phyloP scores from a whole-genome alignment of 2,329 filamentous ascomycete species.

The Alternaria sp. region DNA sequence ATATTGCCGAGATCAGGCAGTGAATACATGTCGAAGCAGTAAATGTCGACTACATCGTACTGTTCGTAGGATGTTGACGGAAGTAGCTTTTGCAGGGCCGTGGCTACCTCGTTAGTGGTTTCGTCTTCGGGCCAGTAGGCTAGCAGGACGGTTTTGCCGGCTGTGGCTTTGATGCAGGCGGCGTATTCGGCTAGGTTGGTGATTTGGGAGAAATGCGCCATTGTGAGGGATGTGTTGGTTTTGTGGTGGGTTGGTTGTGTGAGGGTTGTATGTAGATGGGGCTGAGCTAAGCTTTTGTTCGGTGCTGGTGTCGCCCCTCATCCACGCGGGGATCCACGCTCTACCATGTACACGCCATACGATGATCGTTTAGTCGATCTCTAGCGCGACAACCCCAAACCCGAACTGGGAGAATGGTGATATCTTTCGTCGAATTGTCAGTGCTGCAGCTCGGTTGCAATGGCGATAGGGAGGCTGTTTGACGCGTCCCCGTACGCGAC shows the following conservation, averaged over 20 bases:
- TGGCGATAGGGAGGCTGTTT: background rate
- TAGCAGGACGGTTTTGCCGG: conserved; percentile 27
- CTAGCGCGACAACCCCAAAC: background rate
- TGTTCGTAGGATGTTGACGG: conserved; percentile 14
- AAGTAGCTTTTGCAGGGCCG: conserved; percentile 19
- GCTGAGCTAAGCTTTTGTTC: background rate
- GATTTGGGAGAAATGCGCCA: conserved; percentile 20
- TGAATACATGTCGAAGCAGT: conserved; percentile 32
- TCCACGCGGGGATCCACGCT: background rate
- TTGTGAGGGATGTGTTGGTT: background rate
- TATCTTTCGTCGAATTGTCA: too few species aligned
- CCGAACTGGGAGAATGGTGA: background rate
- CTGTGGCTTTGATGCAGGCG: conserved; percentile 19
- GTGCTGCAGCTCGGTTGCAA: background rate
- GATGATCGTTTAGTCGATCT: background rate
- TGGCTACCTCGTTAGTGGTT: conserved; percentile 20
- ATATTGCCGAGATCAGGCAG: conserved; percentile 26
- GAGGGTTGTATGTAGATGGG: background rate
- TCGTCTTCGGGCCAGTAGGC: conserved; percentile 32
- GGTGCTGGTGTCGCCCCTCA: background rate
- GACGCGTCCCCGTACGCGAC: background rate
- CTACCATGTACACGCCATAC: background rate
- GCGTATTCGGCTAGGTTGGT: conserved; percentile 23
- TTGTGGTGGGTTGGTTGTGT: background rate
- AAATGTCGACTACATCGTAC: conserved; percentile 24